phyloP scores from a whole-genome alignment of 495 filamentous ascomycete genomes.

The Extremus antarcticus region DNA sequence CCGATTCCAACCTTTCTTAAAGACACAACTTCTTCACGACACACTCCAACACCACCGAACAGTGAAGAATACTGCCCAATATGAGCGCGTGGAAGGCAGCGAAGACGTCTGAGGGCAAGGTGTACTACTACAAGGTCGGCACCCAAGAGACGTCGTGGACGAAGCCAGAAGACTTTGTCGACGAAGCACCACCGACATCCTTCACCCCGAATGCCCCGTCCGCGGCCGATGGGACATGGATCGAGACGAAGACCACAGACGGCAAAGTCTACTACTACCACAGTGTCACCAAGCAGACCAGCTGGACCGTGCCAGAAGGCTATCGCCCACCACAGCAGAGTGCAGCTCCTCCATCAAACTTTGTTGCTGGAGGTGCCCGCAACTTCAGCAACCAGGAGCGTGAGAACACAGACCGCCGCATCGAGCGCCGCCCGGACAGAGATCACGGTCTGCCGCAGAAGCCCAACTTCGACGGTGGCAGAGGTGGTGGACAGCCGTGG shows the following conservation, averaged over 20 bases:
- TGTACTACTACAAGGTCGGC: conserved; percentile 86
- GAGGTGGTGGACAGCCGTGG: conserved; percentile 14
- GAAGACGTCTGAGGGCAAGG: conserved; percentile 66
- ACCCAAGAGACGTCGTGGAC: conserved; percentile 90
- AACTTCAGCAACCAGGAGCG: conserved; percentile 30
- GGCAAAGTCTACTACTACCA: conserved; percentile 93
- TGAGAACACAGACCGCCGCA: not conserved
- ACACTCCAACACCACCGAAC: too few relatives aligned
- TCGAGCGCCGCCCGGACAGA: conserved; percentile 35
- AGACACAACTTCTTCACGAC: not conserved
- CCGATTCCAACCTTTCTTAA: too few relatives aligned
- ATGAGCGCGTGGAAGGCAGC: conserved; percentile 86
- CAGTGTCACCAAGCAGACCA: conserved; percentile 79
- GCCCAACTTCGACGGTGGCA: conserved; percentile 11
- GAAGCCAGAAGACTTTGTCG: conserved; percentile 65
- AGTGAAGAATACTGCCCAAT: too few relatives aligned
- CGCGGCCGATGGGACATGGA: conserved; percentile 51
- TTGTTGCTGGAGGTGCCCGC: conserved; percentile 52
- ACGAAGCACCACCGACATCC: not conserved
- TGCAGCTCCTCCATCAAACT: conserved; percentile 33
- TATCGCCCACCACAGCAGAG: conserved; percentile 7
- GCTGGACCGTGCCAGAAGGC: conserved; percentile 52
- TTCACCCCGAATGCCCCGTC: not conserved
- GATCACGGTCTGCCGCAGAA: conserved; percentile 32
- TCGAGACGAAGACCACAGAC: conserved; percentile 75